Evolutionary conservation across 129 eudicot genomes (phyloP).

Genomic region (Smallanthus sonchifolius): DNA sequence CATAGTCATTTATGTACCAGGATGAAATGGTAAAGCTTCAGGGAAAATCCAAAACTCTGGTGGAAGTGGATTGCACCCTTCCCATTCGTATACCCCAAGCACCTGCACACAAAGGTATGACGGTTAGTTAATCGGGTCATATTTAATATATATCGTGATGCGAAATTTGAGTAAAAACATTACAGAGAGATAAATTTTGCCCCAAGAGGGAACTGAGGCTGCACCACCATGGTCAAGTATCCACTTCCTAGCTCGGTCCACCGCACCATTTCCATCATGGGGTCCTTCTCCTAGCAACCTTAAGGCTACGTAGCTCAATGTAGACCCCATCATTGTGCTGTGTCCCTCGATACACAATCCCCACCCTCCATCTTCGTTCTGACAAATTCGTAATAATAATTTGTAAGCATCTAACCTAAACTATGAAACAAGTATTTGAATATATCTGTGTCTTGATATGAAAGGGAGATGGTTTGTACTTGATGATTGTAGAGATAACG

Average conservation of each 20-base stretch:
- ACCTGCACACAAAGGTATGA: not conserved
- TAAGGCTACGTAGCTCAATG: slow-evolving; percentile 52
- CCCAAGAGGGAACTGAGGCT: slow-evolving; percentile 68
- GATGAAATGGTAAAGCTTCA: slow-evolving; percentile 63
- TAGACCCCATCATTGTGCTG: slow-evolving; percentile 78
- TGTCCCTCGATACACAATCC: slow-evolving; percentile 73
- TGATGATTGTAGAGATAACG: slow-evolving; percentile 67
- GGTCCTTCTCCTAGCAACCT: slow-evolving; percentile 68
- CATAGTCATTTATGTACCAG: slow-evolving; percentile 30
- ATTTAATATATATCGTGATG: not conserved
- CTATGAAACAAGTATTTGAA: not conserved
- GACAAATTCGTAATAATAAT: slow-evolving; percentile 2
- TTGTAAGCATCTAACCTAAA: not conserved
- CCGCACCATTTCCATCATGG: slow-evolving; percentile 48
- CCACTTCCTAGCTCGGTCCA: slow-evolving; percentile 58
- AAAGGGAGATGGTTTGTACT: slow-evolving; percentile 26
- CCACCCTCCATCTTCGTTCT: slow-evolving; percentile 91
- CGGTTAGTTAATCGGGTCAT: not conserved
- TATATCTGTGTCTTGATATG: not conserved
- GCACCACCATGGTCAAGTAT: slow-evolving; percentile 84
- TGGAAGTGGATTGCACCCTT: slow-evolving; percentile 74
- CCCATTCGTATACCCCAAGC: slow-evolving; percentile 52
- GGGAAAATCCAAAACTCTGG: slow-evolving; percentile 89
- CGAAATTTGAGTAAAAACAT: not conserved
- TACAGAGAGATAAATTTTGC: slow-evolving; percentile 73